Evolutionary conservation across 371 early-diverging fungal genomes (phyloP).

Genomic region (Syncephalastrum monosporum): DNA sequence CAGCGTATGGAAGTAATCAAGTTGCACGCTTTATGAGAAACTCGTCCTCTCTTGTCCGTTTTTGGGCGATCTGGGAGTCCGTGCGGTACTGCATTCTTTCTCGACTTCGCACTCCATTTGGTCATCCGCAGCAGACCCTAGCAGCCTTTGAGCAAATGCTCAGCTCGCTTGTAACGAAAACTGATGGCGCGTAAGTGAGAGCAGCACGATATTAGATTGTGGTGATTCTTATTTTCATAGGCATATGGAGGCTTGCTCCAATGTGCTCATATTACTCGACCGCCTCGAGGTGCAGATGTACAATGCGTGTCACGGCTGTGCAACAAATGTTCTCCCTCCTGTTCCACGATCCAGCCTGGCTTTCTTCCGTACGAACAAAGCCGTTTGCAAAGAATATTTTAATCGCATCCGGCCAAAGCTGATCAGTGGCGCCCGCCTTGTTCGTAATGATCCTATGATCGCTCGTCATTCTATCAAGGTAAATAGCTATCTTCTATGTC

Average conservation of each 20-base stretch:
- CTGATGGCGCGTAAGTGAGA: neutral
- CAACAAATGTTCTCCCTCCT: constrained; percentile 52
- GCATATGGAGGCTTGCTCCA: neutral
- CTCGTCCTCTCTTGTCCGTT: constrained; percentile 41
- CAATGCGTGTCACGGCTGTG: constrained; percentile 66
- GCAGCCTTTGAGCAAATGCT: constrained; percentile 67
- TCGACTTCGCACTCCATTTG: constrained; percentile 73
- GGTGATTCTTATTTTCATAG: neutral
- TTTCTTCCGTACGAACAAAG: constrained; percentile 74
- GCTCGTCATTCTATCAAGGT: constrained; percentile 40
- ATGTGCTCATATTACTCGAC: constrained; percentile 63
- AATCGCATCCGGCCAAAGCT: constrained; percentile 54
- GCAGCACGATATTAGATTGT: neutral
- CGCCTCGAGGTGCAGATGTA: constrained; percentile 72
- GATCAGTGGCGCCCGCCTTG: constrained; percentile 36
- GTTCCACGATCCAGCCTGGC: constrained; percentile 65
- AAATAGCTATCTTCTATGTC: neutral
- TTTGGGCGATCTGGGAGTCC: constrained; percentile 81
- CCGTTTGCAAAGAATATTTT: constrained; percentile 79
- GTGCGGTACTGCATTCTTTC: constrained; percentile 74
- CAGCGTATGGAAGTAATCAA: constrained; percentile 15
- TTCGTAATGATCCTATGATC: constrained; percentile 36
- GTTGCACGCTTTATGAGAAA: constrained; percentile 29
- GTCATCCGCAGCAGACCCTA: constrained; percentile 76
- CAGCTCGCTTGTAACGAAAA: constrained; percentile 19